Evolutionary conservation across 179 eudicot genomes (phyloP).

Genomic region (Silene vulgaris): DNA sequence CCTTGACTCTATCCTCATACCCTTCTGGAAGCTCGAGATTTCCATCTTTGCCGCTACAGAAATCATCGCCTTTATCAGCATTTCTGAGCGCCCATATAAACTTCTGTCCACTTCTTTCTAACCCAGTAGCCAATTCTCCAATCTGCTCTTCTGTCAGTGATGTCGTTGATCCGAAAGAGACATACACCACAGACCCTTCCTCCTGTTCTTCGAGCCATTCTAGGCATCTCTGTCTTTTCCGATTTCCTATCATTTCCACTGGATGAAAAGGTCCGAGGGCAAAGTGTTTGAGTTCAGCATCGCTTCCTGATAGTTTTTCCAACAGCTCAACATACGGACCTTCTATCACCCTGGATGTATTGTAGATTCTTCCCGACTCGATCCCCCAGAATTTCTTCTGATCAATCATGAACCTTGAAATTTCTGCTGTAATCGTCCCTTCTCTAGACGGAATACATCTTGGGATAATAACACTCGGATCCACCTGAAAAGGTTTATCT

Average conservation of each 20-base stretch:
- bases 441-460: neutral
- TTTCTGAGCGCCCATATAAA: neutral
- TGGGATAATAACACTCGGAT: neutral
- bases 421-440: too few relatives aligned
- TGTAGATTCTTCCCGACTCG: too few relatives aligned
- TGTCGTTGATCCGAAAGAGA: neutral
- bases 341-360: too few relatives aligned
- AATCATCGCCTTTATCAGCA: neutral
- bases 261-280: too few relatives aligned
- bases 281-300: too few relatives aligned
- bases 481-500: neutral
- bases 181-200: neutral
- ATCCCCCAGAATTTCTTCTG: too few relatives aligned
- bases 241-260: neutral
- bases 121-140: neutral
- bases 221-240: neutral
- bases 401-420: too few relatives aligned
- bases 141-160: neutral
- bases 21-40: neutral
- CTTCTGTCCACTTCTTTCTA: neutral
- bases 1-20: neutral
- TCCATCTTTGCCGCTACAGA: neutral
- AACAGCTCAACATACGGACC: too few relatives aligned
- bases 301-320: too few relatives aligned
- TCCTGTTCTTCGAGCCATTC: neutral